A percentile compares a stretch with the other conserved stretches of the same genome.
phyloP scores from a whole-genome alignment of 2,329 filamentous ascomycete genomes.

The Alternaria ventricosa region DNA sequence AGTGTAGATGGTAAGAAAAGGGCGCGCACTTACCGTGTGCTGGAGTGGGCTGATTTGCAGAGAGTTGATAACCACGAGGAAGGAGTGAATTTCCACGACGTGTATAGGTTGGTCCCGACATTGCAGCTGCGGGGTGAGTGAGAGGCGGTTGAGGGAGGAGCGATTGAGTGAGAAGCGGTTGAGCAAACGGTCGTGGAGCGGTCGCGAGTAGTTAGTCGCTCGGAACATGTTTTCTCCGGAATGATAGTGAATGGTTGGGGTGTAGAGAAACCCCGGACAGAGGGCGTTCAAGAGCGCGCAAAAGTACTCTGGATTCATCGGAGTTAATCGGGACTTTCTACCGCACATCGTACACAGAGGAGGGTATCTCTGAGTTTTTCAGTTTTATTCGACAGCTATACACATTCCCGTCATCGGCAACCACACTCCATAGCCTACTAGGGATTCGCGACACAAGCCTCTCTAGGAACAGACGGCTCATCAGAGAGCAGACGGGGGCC shows the following conservation, averaged over 20 bases:
- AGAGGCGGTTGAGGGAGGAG: not conserved
- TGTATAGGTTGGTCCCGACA: not conserved
- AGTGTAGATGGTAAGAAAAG: not conserved
- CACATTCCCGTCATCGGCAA: not conserved
- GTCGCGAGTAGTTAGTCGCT: not conserved
- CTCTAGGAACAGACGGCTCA: not conserved
- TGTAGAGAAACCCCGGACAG: not conserved
- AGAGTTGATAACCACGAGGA: not conserved
- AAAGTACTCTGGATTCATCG: too few relatives aligned
- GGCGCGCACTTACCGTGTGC: not conserved
- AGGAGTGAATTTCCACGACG: not conserved
- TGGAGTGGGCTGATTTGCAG: not conserved
- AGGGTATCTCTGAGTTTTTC: too few relatives aligned
- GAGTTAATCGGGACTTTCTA: too few relatives aligned
- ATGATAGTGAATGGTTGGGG: not conserved
- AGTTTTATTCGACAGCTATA: not conserved
- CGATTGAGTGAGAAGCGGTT: not conserved
- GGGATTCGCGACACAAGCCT: accelerated
- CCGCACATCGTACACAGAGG: too few relatives aligned
- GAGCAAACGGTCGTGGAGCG: not conserved
- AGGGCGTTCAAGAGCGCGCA: too few relatives aligned
- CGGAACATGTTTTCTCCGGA: not conserved
- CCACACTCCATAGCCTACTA: not conserved
- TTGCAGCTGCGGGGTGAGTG: not conserved
- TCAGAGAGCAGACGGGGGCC: not conserved